Percentiles rank a stretch among this genome's conserved stretches.
phyloP scores from a whole-genome alignment of 345 rosid genomes.

The Brassica carinata region DNA sequence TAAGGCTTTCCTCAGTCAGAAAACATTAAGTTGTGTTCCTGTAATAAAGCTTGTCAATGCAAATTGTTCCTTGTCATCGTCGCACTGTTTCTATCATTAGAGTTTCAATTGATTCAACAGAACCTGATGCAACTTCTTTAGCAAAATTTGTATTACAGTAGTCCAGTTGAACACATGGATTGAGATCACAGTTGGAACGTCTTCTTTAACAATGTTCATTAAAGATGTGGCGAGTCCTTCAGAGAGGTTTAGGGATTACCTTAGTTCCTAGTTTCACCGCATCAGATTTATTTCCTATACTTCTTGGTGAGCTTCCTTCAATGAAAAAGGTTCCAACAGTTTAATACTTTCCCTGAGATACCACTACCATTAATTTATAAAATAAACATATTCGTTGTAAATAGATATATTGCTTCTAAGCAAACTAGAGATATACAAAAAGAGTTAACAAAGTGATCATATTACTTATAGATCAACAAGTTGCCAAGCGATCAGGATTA shows the following conservation, averaged over 20 bases:
- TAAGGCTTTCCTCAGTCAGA: slow-evolving; percentile 27
- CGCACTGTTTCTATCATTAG: not conserved
- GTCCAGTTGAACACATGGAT: not conserved
- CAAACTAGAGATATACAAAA: not conserved
- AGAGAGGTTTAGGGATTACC: not conserved
- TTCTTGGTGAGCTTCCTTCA: not conserved
- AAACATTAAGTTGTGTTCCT: not conserved
- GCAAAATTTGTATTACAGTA: not conserved
- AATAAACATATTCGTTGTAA: not conserved
- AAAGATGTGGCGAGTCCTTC: not conserved
- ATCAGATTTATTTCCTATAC: not conserved
- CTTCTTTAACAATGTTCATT: not conserved
- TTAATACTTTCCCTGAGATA: not conserved
- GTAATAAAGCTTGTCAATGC: slow-evolving; percentile 24
- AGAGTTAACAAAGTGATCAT: not conserved
- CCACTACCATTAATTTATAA: not conserved
- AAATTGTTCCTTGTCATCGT: slow-evolving; percentile 5
- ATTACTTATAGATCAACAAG: not conserved
- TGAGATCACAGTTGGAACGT: not conserved
- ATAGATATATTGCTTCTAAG: not conserved
- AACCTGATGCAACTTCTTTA: not conserved
- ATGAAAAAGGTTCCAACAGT: not conserved
- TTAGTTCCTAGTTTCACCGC: not conserved
- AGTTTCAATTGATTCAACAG: not conserved
- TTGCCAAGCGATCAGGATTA: not conserved